Evolutionary conservation across 495 filamentous ascomycete species (phyloP).

Genomic region (Astrothelium subdiscretum): DNA sequence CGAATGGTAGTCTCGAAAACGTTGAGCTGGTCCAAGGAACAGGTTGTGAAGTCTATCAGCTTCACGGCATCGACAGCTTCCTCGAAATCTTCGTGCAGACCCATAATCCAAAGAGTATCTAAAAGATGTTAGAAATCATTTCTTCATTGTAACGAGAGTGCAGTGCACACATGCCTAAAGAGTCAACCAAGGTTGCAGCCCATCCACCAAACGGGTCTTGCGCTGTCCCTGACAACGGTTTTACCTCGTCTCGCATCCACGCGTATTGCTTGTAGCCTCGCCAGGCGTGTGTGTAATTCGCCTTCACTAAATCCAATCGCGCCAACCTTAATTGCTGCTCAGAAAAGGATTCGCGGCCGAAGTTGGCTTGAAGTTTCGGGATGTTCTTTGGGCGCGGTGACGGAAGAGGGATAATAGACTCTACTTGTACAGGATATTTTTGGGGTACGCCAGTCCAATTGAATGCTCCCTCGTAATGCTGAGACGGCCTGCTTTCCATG

Average conservation of each 20-base stretch:
- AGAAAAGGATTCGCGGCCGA: constrained; percentile 15
- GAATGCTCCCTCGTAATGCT: not conserved
- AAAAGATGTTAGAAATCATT: not conserved
- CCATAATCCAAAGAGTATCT: constrained; percentile 55
- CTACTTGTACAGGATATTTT: constrained; percentile 12
- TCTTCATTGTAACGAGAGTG: not conserved
- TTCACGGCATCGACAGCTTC: constrained; percentile 42
- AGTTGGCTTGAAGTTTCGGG: constrained; percentile 21
- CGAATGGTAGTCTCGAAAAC: constrained; percentile 31
- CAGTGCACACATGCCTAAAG: constrained; percentile 20
- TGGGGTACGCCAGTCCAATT: constrained; percentile 7
- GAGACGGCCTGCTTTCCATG: not conserved
- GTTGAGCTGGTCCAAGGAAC: constrained; percentile 19
- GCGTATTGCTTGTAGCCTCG: constrained; percentile 23
- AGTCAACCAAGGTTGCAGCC: constrained; percentile 25
- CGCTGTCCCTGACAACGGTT: constrained; percentile 20
- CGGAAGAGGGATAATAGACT: constrained; percentile 7
- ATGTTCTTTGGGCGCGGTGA: constrained; percentile 7
- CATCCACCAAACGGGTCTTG: constrained; percentile 37
- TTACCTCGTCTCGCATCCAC: constrained; percentile 28
- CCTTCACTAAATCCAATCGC: constrained; percentile 21
- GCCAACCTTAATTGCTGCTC: constrained; percentile 13
- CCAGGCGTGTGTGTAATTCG: constrained; percentile 24
- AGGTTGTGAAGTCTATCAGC: constrained; percentile 42
- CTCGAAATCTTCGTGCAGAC: constrained; percentile 46